Percentiles rank a stretch among this genome's conserved stretches.
These are phyloP conservation scores for Pulveroboletus sp. DNA, from an alignment of 768 basidiomycete genomes.

Conservation along the genomic window DNA sequence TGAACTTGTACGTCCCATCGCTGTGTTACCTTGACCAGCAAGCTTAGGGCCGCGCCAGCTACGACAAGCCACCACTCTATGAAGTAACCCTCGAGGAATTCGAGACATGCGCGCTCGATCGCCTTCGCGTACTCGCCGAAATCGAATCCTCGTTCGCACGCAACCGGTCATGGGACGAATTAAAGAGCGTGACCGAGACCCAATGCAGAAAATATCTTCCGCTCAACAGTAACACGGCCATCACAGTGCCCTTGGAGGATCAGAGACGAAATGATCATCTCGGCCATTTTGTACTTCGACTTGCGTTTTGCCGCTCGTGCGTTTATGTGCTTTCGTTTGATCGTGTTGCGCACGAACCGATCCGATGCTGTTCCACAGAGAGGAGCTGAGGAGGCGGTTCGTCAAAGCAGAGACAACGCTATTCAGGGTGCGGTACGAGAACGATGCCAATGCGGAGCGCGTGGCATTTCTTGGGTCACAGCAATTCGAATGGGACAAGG, in stretches of 20 bases:
- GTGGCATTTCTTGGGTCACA: conserved; percentile 51
- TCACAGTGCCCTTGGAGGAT: conserved; percentile 42
- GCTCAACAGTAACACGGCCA: conserved; percentile 53
- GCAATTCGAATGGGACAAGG: conserved; percentile 62
- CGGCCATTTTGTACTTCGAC: conserved; percentile 87
- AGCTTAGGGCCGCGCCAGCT: conserved; percentile 45
- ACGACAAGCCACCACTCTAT: conserved; percentile 76
- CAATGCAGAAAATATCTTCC: conserved; percentile 78
- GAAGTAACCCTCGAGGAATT: conserved; percentile 96
- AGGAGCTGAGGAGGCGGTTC: conserved; percentile 85
- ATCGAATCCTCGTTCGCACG: conserved; percentile 87
- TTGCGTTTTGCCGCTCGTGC: conserved; percentile 96
- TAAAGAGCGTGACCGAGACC: conserved; percentile 52
- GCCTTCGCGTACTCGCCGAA: conserved; percentile 83
- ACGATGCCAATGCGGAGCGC: conserved; percentile 52
- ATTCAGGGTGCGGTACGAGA: conserved; percentile 79
- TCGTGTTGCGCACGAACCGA: not conserved
- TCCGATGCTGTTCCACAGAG: conserved; percentile 43
- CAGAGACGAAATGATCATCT: conserved; percentile 83
- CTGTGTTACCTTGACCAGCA: not conserved
- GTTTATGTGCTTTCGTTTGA: conserved; percentile 30
- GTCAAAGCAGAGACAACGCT: conserved; percentile 83
- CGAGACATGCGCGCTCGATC: conserved; percentile 82
- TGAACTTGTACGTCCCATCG: conserved; percentile 66
- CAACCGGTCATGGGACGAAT: conserved; percentile 76